Percentiles rank a stretch among this genome's conserved stretches.
phyloP scores from a whole-genome alignment of 1,284 basidiomycete species.

The Abortiporus biennis region DNA sequence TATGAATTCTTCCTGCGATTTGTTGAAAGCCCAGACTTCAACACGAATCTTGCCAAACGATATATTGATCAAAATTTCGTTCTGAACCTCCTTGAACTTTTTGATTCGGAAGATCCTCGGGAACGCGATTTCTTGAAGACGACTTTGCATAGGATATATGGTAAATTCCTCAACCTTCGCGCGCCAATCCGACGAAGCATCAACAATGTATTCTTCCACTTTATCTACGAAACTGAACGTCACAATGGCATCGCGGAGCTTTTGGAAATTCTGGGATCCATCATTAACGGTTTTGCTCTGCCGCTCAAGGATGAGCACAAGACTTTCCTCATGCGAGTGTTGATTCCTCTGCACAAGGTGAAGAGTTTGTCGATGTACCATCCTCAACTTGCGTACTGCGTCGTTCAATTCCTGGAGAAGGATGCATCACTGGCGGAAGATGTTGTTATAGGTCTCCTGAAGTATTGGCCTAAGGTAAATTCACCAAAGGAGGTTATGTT shows the following conservation, averaged over 20 bases:
- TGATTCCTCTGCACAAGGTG: conserved; percentile 97
- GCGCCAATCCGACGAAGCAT: conserved; percentile 99
- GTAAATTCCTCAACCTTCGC: conserved; percentile 98
- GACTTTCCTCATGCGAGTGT: conserved; percentile 93
- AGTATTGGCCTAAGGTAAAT: conserved; percentile 99
- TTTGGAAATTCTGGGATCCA: conserved; percentile 96
- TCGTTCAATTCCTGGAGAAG: conserved; percentile 99
- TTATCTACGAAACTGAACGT: conserved; percentile 97
- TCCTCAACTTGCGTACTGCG: conserved; percentile 97
- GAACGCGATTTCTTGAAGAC: conserved; percentile 99
- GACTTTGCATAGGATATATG: conserved; percentile 97
- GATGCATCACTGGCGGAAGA: conserved; percentile 91
- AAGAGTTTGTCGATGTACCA: conserved; percentile 97
- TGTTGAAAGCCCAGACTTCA: conserved; percentile 97
- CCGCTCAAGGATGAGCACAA: conserved; percentile 99
- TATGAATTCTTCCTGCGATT: conserved; percentile 99
- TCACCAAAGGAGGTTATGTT: conserved; percentile 99
- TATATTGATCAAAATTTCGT: conserved; percentile 98
- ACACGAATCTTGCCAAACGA: conserved; percentile 95
- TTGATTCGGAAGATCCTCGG: conserved; percentile 98
- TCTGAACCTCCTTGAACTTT: conserved; percentile 93
- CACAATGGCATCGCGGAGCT: conserved; percentile 99
- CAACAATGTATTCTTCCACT: conserved; percentile 99
- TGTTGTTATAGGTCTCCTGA: conserved; percentile 90
- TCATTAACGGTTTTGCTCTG: conserved; percentile 99